Conservation (phyloP, 805 yeast species). For the Saccharomycopsis olivae region DNA sequence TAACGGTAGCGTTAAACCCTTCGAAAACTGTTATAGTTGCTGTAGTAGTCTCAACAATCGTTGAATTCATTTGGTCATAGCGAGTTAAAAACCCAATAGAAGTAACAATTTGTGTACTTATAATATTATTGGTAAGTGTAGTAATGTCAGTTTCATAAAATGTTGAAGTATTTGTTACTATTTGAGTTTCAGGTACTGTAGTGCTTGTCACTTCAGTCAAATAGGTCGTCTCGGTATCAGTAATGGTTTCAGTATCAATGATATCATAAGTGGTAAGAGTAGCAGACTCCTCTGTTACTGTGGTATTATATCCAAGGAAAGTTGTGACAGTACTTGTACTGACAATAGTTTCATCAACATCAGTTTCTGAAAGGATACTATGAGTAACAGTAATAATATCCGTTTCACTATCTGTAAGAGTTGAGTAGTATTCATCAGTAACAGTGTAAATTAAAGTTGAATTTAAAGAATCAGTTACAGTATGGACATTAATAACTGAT, state of each 20-base stretch:
- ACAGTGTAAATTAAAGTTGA: not conserved
- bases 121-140: no score
- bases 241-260: not conserved
- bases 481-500: not conserved
- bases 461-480: not conserved
- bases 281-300: not conserved
- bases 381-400: not conserved
- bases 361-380: not conserved
- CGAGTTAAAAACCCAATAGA: no score
- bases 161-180: not conserved
- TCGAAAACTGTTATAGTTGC: no score
- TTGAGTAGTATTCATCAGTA: not conserved
- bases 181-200: not conserved
- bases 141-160: no score
- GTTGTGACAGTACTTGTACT: not conserved
- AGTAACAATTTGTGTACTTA: no score
- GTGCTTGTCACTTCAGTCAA: not conserved
- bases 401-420: not conserved
- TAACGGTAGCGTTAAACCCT: not conserved
- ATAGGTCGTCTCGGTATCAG: not conserved
- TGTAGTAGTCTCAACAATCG: no score
- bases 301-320: not conserved
- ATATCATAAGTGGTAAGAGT: not conserved
- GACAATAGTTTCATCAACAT: not conserved
- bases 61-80: no score